phyloP scores from a whole-genome alignment of 2,329 filamentous ascomycete species.

The Clarireedia sp. region DNA sequence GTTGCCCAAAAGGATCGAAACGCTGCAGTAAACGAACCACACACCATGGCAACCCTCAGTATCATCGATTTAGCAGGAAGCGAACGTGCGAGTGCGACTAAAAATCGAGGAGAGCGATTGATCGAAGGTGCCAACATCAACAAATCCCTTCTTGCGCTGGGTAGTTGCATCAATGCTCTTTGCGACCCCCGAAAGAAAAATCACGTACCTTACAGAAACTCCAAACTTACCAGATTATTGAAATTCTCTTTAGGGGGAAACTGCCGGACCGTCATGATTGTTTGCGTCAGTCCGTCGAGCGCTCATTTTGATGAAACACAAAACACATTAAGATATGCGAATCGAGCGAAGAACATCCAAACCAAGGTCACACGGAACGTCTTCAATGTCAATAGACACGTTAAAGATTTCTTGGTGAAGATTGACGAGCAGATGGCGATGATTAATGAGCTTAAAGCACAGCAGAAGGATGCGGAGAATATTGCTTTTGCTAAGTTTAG shows the following conservation, averaged over 20 bases:
- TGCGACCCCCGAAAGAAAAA: slow-evolving; percentile 88
- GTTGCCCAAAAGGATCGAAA: slow-evolving; percentile 90
- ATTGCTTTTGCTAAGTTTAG: slow-evolving; percentile 80
- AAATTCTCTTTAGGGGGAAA: slow-evolving; percentile 98
- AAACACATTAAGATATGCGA: slow-evolving; percentile 94
- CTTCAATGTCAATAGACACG: slow-evolving; percentile 97
- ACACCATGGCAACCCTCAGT: slow-evolving; percentile 96
- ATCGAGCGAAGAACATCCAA: slow-evolving; percentile 98
- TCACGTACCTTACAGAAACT: slow-evolving; percentile 95
- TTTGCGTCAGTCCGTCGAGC: slow-evolving; percentile 93
- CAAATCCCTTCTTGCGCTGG: slow-evolving; percentile 88
- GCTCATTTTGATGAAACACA: slow-evolving; percentile 97
- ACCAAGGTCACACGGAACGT: slow-evolving; percentile 99
- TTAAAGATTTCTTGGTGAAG: slow-evolving; percentile 98
- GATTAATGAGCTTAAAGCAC: slow-evolving; percentile 89
- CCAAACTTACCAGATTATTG: slow-evolving; percentile 86
- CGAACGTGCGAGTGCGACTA: slow-evolving; percentile 90
- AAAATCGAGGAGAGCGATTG: slow-evolving; percentile 86
- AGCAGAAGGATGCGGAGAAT: slow-evolving; percentile 82
- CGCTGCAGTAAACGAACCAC: slow-evolving; percentile 83
- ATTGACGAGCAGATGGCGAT: slow-evolving; percentile 97
- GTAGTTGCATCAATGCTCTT: slow-evolving; percentile 96
- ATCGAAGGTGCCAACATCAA: slow-evolving; percentile 98
- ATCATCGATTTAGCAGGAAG: slow-evolving; percentile 97
- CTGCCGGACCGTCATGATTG: slow-evolving; percentile 99